These are phyloP conservation scores for Talaromyces sp. DNA, from an alignment of 2,329 filamentous ascomycete genomes.

Conservation along the genomic window DNA sequence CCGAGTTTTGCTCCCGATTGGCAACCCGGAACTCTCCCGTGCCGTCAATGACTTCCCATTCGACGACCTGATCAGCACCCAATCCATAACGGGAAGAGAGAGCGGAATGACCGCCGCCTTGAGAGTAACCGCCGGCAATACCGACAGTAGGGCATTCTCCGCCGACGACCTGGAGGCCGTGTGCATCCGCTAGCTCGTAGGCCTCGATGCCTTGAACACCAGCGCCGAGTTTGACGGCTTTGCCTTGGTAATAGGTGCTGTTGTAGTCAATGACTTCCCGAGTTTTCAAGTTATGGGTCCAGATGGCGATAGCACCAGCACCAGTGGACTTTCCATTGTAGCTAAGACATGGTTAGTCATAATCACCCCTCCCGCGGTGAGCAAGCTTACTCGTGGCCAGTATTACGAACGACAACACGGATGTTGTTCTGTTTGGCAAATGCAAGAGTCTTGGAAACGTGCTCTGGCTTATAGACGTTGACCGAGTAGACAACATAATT, in stretches of 20 bases:
- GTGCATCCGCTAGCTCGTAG: conserved; percentile 33
- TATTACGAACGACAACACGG: conserved; percentile 16
- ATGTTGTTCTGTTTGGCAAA: conserved; percentile 17
- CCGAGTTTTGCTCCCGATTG: conserved; percentile 22
- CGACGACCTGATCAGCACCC: conserved; percentile 57
- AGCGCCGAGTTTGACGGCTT: conserved; percentile 11
- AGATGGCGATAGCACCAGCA: conserved; percentile 47
- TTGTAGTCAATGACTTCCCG: conserved; percentile 37
- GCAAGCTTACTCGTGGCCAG: conserved; percentile 13
- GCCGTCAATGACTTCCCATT: conserved; percentile 50
- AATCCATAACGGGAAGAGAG: conserved; percentile 38
- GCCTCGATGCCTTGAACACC: conserved; percentile 4
- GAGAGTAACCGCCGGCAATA: conserved; percentile 58
- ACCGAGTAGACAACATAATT: conserved; percentile 35
- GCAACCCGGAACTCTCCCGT: conserved; percentile 33
- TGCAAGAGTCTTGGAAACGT: conserved; percentile 10
- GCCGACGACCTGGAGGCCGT: conserved; percentile 52
- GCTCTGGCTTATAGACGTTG: conserved; percentile 25
- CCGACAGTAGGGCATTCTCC: conserved; percentile 54
- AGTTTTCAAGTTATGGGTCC: conserved; percentile 50
- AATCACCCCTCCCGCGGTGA: not conserved
- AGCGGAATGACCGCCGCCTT: conserved; percentile 59
- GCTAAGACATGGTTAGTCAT: not conserved
- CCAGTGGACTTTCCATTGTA: conserved; percentile 49
- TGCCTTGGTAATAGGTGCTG: not conserved